Conservation (phyloP, 2,329 filamentous ascomycete species). For the Grosmannia penicillata region DNA sequence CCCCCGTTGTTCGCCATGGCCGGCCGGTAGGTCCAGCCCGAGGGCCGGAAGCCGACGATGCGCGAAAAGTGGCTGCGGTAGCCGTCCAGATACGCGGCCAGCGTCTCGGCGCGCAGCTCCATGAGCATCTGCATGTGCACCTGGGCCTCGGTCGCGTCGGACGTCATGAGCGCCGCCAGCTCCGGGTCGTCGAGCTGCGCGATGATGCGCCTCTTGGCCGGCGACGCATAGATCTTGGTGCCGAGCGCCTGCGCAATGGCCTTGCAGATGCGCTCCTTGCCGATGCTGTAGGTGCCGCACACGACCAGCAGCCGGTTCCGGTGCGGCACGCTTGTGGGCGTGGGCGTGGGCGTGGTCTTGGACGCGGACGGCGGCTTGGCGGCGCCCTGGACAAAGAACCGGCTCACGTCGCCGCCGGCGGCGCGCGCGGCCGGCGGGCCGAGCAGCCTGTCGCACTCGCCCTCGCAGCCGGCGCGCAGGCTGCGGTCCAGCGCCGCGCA, state of each 20-base stretch:
- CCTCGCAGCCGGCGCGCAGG: conserved; percentile 22
- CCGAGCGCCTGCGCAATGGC: conserved; percentile 77
- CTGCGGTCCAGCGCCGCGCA: conserved; percentile 40
- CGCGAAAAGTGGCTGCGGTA: conserved; percentile 73
- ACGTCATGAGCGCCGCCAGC: conserved; percentile 61
- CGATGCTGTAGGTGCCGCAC: conserved; percentile 94
- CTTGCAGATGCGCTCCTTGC: conserved; percentile 90
- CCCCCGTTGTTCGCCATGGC: conserved; percentile 37
- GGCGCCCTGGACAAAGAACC: not conserved
- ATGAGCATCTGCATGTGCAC: conserved; percentile 96
- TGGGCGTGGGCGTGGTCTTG: conserved; percentile 9
- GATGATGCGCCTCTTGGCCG: conserved; percentile 73
- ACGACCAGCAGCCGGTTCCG: conserved; percentile 70
- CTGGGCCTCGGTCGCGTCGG: conserved; percentile 69
- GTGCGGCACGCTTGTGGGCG: conserved; percentile 3
- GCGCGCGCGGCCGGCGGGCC: conserved; percentile 16
- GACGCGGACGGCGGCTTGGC: not conserved
- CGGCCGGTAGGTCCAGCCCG: conserved; percentile 85
- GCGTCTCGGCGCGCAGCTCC: conserved; percentile 81
- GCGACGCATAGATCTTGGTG: conserved; percentile 78
- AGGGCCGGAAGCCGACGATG: conserved; percentile 81
- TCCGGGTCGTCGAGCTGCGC: conserved; percentile 75
- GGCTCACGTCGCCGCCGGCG: not conserved
- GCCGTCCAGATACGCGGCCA: conserved; percentile 73
- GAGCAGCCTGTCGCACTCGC: conserved; percentile 29